These are phyloP conservation scores for Aspergillus brunneoviolaceus DNA, from an alignment of 2,329 filamentous ascomycete genomes.

Conservation along the genomic window DNA sequence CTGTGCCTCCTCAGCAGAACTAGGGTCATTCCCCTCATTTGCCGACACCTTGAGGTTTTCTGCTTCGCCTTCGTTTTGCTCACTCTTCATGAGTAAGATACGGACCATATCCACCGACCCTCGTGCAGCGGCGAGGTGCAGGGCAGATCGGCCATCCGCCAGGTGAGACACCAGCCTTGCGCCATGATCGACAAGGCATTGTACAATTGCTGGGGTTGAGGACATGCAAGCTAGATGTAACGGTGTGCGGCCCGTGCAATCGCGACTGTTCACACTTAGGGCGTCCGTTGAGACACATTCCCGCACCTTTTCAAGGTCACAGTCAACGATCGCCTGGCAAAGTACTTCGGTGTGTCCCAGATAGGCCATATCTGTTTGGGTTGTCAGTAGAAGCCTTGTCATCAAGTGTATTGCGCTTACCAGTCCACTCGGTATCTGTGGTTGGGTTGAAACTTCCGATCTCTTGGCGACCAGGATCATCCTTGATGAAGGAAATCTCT, in stretches of 20 bases:
- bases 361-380: slow-evolving; percentile 73
- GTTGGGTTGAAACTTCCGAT: slow-evolving; percentile 76
- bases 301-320: slow-evolving; percentile 67
- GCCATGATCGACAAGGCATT: slow-evolving; percentile 68
- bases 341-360: slow-evolving; percentile 74
- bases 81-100: slow-evolving; percentile 71
- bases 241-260: slow-evolving; percentile 76
- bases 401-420: slow-evolving; percentile 15
- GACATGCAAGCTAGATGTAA: slow-evolving; percentile 72
- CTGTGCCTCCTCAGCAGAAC: slow-evolving; percentile 47
- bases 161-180: slow-evolving; percentile 72
- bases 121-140: slow-evolving; percentile 76
- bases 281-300: slow-evolving; percentile 69
- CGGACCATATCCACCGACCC: slow-evolving; percentile 69
- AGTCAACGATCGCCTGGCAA: slow-evolving; percentile 77
- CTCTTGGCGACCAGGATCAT: slow-evolving; percentile 75
- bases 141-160: slow-evolving; percentile 75
- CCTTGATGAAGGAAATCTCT: slow-evolving; percentile 69
- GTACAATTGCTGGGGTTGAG: slow-evolving; percentile 69
- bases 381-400: neutral
- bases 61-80: slow-evolving; percentile 53
- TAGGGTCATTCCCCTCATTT: slow-evolving; percentile 27
- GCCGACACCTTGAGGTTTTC: slow-evolving; percentile 28
- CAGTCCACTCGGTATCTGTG: slow-evolving; percentile 78
- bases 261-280: slow-evolving; percentile 69